phyloP scores from a whole-genome alignment of 371 early-diverging fungal genomes.

The Sporodiniella umbellata region DNA sequence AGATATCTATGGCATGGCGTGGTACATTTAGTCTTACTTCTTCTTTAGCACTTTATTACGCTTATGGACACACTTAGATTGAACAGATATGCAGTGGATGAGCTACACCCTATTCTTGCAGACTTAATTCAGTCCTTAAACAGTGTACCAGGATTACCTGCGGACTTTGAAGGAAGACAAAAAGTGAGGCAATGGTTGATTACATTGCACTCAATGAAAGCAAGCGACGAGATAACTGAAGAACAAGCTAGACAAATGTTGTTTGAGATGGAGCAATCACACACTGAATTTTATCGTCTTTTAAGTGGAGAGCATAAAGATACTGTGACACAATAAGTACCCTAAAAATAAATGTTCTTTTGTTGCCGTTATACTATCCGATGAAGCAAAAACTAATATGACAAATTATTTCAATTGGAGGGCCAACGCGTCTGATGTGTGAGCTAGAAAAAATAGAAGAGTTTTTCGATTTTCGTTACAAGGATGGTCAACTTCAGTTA shows the following conservation, averaged over 20 bases:
- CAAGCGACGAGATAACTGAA: conserved; percentile 81
- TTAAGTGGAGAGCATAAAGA: conserved; percentile 49
- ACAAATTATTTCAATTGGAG: too few relatives aligned
- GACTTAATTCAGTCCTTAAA: conserved; percentile 89
- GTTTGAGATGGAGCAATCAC: conserved; percentile 88
- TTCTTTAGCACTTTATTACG: conserved; percentile 79
- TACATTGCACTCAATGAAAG: conserved; percentile 86
- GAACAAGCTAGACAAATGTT: conserved; percentile 89
- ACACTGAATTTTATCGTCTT: conserved; percentile 61
- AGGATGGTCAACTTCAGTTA: too few relatives aligned
- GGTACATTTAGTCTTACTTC: not conserved
- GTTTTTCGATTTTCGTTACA: too few relatives aligned
- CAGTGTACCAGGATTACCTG: conserved; percentile 72
- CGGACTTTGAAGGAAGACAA: conserved; percentile 79
- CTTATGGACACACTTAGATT: conserved; percentile 88
- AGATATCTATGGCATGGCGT: not conserved
- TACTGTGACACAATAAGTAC: not conserved
- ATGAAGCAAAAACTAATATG: too few relatives aligned
- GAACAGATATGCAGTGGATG: conserved; percentile 85
- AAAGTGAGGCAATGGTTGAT: conserved; percentile 90
- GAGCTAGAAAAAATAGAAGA: too few relatives aligned
- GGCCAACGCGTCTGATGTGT: too few relatives aligned
- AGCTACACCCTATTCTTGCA: conserved; percentile 87
- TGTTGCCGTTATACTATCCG: too few relatives aligned
- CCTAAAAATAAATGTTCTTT: too few relatives aligned